A percentile compares a stretch with the other conserved stretches of the same genome.
These are phyloP conservation scores for Ceratobasidium sp. DNA, from an alignment of 1,284 basidiomycete species.

Conservation along the genomic window DNA sequence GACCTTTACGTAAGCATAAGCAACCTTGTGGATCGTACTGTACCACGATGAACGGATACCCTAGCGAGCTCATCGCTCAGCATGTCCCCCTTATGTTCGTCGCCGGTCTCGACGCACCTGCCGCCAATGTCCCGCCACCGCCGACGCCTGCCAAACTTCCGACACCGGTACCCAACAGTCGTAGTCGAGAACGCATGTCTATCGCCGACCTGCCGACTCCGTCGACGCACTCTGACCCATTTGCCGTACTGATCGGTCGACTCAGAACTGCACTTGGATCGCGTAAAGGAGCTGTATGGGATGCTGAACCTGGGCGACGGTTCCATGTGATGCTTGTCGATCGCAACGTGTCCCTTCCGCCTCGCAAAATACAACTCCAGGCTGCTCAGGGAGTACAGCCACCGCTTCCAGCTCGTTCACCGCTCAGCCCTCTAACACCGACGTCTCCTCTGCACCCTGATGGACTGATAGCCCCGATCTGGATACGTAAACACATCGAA, in stretches of 20 bases:
- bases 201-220: conserved; percentile 32
- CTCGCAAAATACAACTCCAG: conserved; percentile 78
- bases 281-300: conserved; percentile 66
- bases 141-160: conserved; percentile 47
- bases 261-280: conserved; percentile 72
- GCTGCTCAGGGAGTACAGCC: conserved; percentile 58
- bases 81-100: conserved; percentile 94
- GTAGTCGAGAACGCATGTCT: conserved; percentile 33
- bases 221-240: conserved; percentile 52
- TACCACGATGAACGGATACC: conserved; percentile 87
- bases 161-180: conserved; percentile 64
- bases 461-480: conserved; percentile 95
- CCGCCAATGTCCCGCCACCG: conserved; percentile 46
- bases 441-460: conserved; percentile 93
- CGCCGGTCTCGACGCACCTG: conserved; percentile 76
- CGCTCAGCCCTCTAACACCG: conserved; percentile 89
- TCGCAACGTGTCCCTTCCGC: conserved; percentile 68
- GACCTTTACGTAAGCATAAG: too few relatives aligned
- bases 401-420: conserved; percentile 73
- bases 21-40: neutral
- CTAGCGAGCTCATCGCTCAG: conserved; percentile 84
- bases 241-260: conserved; percentile 71
- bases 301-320: conserved; percentile 64
- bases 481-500: conserved; percentile 95
- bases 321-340: conserved; percentile 89